Evolutionary conservation across 441 rosid genomes (phyloP), one percentile per base, ranked within the genome.

Genomic region (Theobroma grandiflorum): DNA sequence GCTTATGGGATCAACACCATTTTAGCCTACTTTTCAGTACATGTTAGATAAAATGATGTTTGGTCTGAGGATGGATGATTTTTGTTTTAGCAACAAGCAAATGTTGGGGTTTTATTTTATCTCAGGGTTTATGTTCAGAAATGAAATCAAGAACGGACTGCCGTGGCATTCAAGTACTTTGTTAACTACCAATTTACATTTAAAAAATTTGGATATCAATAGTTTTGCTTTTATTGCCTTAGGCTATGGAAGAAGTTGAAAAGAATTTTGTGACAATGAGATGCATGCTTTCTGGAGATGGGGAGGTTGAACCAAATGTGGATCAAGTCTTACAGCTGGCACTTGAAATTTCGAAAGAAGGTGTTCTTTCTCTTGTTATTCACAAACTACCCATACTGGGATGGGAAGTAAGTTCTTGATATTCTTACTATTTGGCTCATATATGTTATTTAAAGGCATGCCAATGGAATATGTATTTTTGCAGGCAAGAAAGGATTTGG

Each of bases 161-260:
- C 35, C 2, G 76, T 11, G n/a, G 10, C 69, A 72, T 52, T 52
- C 15, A 52, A 35, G 37, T 35, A n/a, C 9, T 50, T 37, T 35
- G 43, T 64, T 8, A 59, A 33, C 33, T 33, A 33, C 61, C 20
- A 8, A 52, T 77, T 35, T 67, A 67, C 3, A 11, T 71, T 20
- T 74, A 3, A 66, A 40, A 58, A 76, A 57, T 65, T 55, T 11
- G 55, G 81, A 74, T 81, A 4, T 78, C 49, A n/a, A 75, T 79
- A 62, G 14, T 74, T 71, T 75, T 77, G 43, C 50, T 43, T 49
- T 5, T 72, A 57, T 78, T 38, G 18, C 47, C 18, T 37, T 76
- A 93, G 99, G 98, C 98, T 72, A 64, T 89, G 85, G 99, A 96
- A 83, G 99, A 95, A 88, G 90, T 95, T 80, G 98, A 95, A 86